These are phyloP conservation scores for Fusarium sp. DNA, from an alignment of 2,329 filamentous ascomycete genomes.

Conservation along the genomic window DNA sequence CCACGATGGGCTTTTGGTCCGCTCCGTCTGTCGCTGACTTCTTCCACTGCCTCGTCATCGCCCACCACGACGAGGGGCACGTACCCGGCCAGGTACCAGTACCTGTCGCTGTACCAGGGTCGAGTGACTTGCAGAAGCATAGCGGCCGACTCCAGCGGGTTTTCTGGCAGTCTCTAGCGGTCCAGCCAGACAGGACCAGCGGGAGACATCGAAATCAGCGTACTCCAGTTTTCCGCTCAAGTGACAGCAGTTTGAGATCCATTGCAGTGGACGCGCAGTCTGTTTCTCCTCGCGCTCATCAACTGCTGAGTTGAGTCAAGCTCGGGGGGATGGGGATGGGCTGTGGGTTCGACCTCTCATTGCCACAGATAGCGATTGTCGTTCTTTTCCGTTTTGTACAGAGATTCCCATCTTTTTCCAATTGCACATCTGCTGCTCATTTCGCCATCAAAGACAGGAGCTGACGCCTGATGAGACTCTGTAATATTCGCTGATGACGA, in stretches of 20 bases:
- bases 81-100: conserved; percentile 45
- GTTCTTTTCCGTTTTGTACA: conserved; percentile 31
- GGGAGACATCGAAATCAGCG: conserved; percentile 8
- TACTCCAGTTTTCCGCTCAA: conserved; percentile 16
- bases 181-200: conserved; percentile 9
- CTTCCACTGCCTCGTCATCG: conserved; percentile 56
- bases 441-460: conserved; percentile 9
- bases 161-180: conserved; percentile 19
- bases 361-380: conserved; percentile 34
- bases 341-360: conserved; percentile 13
- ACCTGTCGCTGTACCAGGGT: conserved; percentile 32
- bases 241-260: neutral
- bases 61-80: conserved; percentile 43
- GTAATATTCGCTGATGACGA: conserved; percentile 36
- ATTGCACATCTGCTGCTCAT: neutral
- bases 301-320: conserved; percentile 26
- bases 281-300: conserved; percentile 34
- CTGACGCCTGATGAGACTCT: conserved; percentile 21
- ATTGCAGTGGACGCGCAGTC: conserved; percentile 8
- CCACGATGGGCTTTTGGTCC: conserved; percentile 37
- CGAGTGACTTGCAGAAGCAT: conserved; percentile 40
- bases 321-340: neutral
- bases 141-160: conserved; percentile 13
- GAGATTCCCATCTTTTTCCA: conserved; percentile 30
- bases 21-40: conserved; percentile 17